Evolutionary conservation across 352 stramenopile species (phyloP).

Genomic region (Pythium guiyangense): DNA sequence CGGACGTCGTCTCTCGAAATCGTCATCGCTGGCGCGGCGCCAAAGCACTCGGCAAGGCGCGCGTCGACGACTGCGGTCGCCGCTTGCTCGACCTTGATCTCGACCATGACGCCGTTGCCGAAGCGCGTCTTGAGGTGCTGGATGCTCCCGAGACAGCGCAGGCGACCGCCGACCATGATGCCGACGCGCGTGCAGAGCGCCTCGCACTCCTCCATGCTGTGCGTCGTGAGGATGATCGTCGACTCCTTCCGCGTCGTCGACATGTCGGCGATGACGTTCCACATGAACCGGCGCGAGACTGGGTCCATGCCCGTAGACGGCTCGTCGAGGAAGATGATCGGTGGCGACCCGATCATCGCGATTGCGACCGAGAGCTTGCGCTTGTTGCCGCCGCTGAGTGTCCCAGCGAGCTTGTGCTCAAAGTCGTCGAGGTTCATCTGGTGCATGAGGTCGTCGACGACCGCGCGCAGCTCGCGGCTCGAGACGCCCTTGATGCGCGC

Average conservation of each 20-base stretch:
- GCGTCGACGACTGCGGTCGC: conserved; percentile 25
- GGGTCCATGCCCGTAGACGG: conserved; percentile 93
- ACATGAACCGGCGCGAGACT: conserved; percentile 93
- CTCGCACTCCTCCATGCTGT: conserved; percentile 93
- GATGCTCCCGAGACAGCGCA: conserved; percentile 79
- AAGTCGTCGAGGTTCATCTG: conserved; percentile 47
- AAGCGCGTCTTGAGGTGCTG: conserved; percentile 96
- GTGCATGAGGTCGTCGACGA: conserved; percentile 73
- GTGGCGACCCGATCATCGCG: conserved; percentile 91
- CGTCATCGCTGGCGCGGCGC: conserved; percentile 15
- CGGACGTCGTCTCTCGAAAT: conserved; percentile 34
- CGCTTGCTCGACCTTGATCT: conserved; percentile 54
- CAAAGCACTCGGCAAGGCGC: conserved; percentile 29
- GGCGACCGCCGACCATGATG: conserved; percentile 50
- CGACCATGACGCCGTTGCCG: conserved; percentile 92
- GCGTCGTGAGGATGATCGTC: conserved; percentile 88
- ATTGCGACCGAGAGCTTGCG: conserved; percentile 90
- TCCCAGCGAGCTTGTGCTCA: conserved; percentile 53
- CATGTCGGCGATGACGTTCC: conserved; percentile 89
- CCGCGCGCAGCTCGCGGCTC: conserved; percentile 30
- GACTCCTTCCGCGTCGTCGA: conserved; percentile 68
- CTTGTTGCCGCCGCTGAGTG: too few species aligned
- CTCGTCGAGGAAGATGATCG: conserved; percentile 96
- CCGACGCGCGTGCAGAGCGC: conserved; percentile 19
- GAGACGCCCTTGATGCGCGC: conserved; percentile 87